Percentiles rank a stretch among this genome's conserved stretches.
phyloP scores from a whole-genome alignment of 2,329 filamentous ascomycete species.

The Fusarium staphyleae region DNA sequence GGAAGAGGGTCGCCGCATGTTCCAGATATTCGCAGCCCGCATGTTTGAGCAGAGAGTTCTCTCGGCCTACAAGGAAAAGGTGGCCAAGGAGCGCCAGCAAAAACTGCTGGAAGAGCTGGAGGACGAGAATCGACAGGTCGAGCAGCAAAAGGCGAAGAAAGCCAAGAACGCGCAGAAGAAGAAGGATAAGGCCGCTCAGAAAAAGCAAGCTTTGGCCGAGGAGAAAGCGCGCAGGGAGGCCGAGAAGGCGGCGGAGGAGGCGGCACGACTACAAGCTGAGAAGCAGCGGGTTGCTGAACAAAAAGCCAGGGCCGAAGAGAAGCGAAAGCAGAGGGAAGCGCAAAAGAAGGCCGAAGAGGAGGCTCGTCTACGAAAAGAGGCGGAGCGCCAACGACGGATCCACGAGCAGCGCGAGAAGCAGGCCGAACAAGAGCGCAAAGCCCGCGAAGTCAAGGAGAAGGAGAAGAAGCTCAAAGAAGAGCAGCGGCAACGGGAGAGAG shows the following conservation, averaged over 20 bases:
- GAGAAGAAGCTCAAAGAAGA: constrained; percentile 89
- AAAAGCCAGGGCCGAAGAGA: constrained; percentile 83
- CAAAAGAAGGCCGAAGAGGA: constrained; percentile 92
- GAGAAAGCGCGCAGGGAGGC: constrained; percentile 88
- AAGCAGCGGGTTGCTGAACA: constrained; percentile 82
- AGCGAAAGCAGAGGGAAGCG: constrained; percentile 87
- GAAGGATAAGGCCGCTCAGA: constrained; percentile 90
- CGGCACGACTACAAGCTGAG: constrained; percentile 76
- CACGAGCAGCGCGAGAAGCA: constrained; percentile 88
- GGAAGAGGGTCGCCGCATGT: constrained; percentile 98
- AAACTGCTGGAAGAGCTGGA: constrained; percentile 91
- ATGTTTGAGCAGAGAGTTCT: constrained; percentile 99
- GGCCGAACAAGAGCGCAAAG: constrained; percentile 83
- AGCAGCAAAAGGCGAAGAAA: constrained; percentile 88
- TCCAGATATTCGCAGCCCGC: constrained; percentile 97
- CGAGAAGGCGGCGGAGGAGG: constrained; percentile 88
- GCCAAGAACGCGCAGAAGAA: constrained; percentile 93
- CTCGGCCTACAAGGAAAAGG: constrained; percentile 97
- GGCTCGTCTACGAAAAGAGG: constrained; percentile 82
- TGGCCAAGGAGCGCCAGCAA: constrained; percentile 88
- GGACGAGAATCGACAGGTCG: constrained; percentile 79
- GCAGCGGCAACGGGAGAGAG: constrained; percentile 79
- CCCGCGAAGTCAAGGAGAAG: constrained; percentile 65
- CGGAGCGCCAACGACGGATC: constrained; percentile 78
- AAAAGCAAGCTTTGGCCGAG: constrained; percentile 88